Percentiles rank a stretch among this genome's conserved stretches.
Evolutionary conservation across 2,329 filamentous ascomycete genomes (phyloP).

Genomic region (Claviceps africana): DNA sequence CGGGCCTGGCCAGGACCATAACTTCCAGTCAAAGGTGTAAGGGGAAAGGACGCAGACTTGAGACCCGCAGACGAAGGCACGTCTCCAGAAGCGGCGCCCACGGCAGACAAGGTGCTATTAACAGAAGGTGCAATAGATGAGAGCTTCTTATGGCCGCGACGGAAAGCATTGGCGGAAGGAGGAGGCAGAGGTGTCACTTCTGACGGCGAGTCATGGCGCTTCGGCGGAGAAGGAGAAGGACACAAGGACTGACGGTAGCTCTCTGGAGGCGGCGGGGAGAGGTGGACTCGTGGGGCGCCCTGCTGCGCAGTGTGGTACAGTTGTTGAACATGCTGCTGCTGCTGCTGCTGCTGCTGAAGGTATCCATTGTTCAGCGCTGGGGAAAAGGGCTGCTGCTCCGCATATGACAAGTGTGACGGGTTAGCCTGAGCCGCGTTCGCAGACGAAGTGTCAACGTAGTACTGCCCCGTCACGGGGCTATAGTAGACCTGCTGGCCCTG

Average conservation of each 20-base stretch:
- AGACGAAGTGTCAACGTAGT: constrained; percentile 57
- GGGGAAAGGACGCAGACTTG: constrained; percentile 67
- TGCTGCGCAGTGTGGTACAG: constrained; percentile 28
- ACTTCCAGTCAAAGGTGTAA: constrained; percentile 66
- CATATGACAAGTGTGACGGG: constrained; percentile 23
- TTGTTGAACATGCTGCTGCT: constrained; percentile 29
- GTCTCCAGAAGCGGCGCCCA: constrained; percentile 27
- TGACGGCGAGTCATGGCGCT: constrained; percentile 54
- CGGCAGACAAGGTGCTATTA: constrained; percentile 33
- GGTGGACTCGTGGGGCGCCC: constrained; percentile 59
- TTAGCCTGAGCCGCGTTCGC: constrained; percentile 27
- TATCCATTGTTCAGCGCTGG: constrained; percentile 16
- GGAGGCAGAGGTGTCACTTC: constrained; percentile 62
- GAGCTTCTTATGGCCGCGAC: constrained; percentile 84
- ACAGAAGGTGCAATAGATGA: constrained; percentile 53
- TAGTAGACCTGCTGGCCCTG: constrained; percentile 71
- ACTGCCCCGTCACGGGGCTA: constrained; percentile 77
- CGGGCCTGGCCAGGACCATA: constrained; percentile 89
- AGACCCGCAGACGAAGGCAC: constrained; percentile 49
- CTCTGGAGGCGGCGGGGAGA: constrained; percentile 67
- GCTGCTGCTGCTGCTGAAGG: constrained; percentile 22
- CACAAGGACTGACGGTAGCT: constrained; percentile 31
- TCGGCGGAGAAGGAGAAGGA: constrained; percentile 54
- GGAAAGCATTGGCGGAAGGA: constrained; percentile 82
- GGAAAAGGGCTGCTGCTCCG: constrained; percentile 31